These are phyloP conservation scores for Paramecium tetraurelia DNA, from an alignment of 73 alveolate genomes.

Conservation along the genomic window DNA sequence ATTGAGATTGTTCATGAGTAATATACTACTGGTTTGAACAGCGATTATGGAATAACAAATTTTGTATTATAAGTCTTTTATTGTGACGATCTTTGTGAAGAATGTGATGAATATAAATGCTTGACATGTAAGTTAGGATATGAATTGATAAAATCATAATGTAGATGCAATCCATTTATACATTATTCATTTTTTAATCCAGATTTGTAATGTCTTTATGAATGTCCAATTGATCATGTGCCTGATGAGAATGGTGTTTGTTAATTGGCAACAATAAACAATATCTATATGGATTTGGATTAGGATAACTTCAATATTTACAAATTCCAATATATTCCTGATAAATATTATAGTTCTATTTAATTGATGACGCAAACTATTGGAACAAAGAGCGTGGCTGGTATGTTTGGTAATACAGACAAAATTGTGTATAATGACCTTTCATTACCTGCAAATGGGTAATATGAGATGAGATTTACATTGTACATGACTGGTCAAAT, in stretches of 20 bases:
- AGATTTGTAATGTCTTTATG: not conserved
- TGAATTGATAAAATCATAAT: not conserved
- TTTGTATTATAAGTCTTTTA: not conserved
- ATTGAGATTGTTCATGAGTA: not conserved
- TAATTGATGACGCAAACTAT: not conserved
- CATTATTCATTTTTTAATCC: not conserved
- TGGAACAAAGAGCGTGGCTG: not conserved
- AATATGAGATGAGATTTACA: not conserved
- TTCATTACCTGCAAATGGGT: not conserved
- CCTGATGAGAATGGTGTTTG: not conserved
- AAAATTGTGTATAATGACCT: not conserved
- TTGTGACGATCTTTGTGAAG: conserved; percentile 21
- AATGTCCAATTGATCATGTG: not conserved
- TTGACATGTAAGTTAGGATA: conserved; percentile 6
- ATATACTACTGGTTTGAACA: not conserved
- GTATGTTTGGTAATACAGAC: conserved; percentile 19
- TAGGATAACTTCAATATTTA: not conserved
- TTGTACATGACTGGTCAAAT: not conserved
- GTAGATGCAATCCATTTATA: not conserved
- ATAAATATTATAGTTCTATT: not conserved
- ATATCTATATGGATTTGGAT: not conserved
- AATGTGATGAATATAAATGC: not conserved
- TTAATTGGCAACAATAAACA: not conserved
- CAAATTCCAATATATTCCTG: not conserved
- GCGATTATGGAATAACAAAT: not conserved